These are phyloP conservation scores for Gloeopeniophorella convolvens DNA, from an alignment of 768 basidiomycete species.

Conservation along the genomic window DNA sequence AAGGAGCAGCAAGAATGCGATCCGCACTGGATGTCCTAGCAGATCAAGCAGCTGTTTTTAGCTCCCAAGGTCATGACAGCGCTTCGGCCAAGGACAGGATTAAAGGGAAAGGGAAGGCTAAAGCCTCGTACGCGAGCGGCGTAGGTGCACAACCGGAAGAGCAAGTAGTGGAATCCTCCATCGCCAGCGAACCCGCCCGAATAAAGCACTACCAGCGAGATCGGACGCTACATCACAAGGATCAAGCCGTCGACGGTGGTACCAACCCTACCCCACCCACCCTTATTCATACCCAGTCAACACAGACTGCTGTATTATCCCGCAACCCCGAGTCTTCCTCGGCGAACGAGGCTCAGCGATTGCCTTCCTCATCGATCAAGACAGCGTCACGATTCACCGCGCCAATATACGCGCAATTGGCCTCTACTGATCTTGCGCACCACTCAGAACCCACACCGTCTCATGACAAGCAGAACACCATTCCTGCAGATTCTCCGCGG, in stretches of 20 bases:
- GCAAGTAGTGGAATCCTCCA: too few relatives aligned
- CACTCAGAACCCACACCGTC: neutral
- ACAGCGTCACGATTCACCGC: neutral
- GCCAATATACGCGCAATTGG: neutral
- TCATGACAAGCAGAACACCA: neutral
- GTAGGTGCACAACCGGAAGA: neutral
- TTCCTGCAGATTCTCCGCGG: neutral
- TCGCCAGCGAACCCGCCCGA: neutral
- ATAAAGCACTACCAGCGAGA: neutral
- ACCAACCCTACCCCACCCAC: neutral
- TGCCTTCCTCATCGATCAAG: neutral
- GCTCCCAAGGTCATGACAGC: slow-evolving; percentile 29
- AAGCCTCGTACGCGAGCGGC: neutral
- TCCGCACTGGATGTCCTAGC: slow-evolving; percentile 64
- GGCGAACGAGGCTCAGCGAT: neutral
- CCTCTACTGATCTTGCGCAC: neutral
- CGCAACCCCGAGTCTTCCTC: neutral
- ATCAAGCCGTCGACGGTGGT: too few relatives aligned
- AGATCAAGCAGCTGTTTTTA: slow-evolving; percentile 54
- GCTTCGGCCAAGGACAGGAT: slow-evolving; percentile 16
- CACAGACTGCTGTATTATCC: neutral
- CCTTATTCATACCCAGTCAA: neutral
- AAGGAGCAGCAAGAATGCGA: slow-evolving; percentile 4
- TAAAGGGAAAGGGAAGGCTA: slow-evolving; percentile 16
- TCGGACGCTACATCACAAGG: neutral